Evolutionary conservation across 495 filamentous ascomycete genomes (phyloP), one percentile per base, ranked within the genome.

Genomic region (Penicillium argentinense): DNA sequence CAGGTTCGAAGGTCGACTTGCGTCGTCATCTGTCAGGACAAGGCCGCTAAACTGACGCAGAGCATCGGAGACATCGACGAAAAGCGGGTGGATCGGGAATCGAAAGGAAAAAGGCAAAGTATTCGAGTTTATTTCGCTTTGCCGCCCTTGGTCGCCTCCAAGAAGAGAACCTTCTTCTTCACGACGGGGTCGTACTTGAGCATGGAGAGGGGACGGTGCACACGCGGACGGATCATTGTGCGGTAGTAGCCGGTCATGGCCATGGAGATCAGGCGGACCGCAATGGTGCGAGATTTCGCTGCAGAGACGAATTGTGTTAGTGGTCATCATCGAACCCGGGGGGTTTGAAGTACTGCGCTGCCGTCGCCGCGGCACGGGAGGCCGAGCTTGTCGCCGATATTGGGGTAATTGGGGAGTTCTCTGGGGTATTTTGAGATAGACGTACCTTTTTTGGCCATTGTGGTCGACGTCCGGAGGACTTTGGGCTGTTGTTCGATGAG

Each of bases 151-250:
- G 92, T 95, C 71, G 88, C 83, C 71, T 97, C 91, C 21, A 96
- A 79, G 69, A 97, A 97, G 3, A 97, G 78, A 32, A 97, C 91
- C 73, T 91, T 81, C 73, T 89, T 91, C 89, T 69, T 88, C 87
- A 95, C 88, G 58, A 99, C 88, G 47, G 95, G 95, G 71, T 99
- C 95, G 67, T 99, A 97, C 74, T 99, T 99, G 53, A 97, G 77
- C 91, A 97, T 95, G 72, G 87, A 92, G 68, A 97, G 79, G 27
- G 95, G 93, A 28, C 84, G 74, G 46, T 91, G 77, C 18, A 77
- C 74, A 39, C 95, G 85, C 12, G 91, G 91, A 23, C 95, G 87
- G 42, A 87, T 77, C 64, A 91, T 79, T 43, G 88, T 95, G 66
- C 88, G 88, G 76, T 89, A 99, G 77, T 87, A 99, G 57, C 95